Percentiles rank a stretch among this genome's conserved stretches.
These are phyloP conservation scores for Mycena venus DNA, from an alignment of 768 basidiomycete genomes.

Conservation along the genomic window DNA sequence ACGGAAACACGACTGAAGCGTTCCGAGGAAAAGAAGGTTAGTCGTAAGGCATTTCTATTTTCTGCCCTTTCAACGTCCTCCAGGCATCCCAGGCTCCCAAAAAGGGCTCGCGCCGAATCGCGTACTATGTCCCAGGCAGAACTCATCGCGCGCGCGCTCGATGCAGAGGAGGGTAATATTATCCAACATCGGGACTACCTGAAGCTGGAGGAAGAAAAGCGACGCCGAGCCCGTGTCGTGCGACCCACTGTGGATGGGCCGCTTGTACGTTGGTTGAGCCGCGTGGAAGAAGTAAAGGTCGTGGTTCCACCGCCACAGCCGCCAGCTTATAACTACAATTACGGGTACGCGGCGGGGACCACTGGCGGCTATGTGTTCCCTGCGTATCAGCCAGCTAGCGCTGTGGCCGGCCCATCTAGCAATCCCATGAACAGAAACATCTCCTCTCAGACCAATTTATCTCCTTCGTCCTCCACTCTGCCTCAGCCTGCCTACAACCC, in stretches of 20 bases:
- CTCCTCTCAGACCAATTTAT: neutral
- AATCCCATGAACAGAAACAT: neutral
- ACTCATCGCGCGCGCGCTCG: conserved; percentile 84
- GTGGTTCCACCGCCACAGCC: conserved; percentile 52
- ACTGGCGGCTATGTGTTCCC: conserved; percentile 39
- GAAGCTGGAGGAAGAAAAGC: conserved; percentile 84
- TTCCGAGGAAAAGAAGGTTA: conserved; percentile 72
- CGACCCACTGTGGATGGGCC: conserved; percentile 76
- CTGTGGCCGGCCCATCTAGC: neutral
- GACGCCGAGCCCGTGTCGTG: conserved; percentile 74
- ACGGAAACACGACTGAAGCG: conserved; percentile 75
- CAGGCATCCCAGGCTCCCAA: conserved; percentile 72
- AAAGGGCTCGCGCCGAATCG: conserved; percentile 65
- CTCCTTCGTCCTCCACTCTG: neutral
- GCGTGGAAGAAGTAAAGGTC: conserved; percentile 68
- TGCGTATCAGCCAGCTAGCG: neutral
- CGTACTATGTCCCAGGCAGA: conserved; percentile 83
- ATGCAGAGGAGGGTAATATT: conserved; percentile 90
- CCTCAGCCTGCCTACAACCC: conserved; percentile 8
- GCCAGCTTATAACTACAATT: conserved; percentile 33
- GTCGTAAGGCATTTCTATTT: conserved; percentile 23
- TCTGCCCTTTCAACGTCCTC: neutral
- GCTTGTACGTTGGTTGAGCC: conserved; percentile 79
- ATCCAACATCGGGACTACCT: conserved; percentile 85
- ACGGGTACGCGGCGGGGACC: conserved; percentile 10